phyloP scores from a whole-genome alignment of 257 asterid species.

The Leonotis leonurus region DNA sequence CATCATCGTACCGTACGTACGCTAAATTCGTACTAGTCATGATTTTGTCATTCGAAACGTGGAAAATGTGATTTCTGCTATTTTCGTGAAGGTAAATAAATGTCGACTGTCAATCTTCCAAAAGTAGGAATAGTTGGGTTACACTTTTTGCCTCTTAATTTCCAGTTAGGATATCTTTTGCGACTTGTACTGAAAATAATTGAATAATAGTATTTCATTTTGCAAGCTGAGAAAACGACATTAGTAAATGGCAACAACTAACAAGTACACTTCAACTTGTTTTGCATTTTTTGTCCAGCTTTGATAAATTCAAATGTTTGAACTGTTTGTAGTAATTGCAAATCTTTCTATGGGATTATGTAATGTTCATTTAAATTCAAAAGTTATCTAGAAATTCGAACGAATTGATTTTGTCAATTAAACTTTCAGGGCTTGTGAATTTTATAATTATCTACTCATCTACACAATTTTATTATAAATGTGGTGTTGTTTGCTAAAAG shows the following conservation, averaged over 20 bases:
- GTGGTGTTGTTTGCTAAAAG: not conserved
- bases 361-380: too few relatives aligned
- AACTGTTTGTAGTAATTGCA: too few relatives aligned
- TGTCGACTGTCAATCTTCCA: not conserved
- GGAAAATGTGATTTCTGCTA: constrained; percentile 4
- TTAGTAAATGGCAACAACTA: not conserved
- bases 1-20: constrained; percentile 7
- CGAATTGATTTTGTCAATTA: not conserved
- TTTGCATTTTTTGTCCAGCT: too few relatives aligned
- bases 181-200: too few relatives aligned
- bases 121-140: not conserved
- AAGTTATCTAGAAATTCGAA: not conserved
- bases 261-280: too few relatives aligned
- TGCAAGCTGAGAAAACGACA: not conserved
- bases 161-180: not conserved
- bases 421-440: not conserved
- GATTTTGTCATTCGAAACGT: constrained; percentile 16
- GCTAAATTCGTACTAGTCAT: not conserved
- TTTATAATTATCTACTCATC: not conserved
- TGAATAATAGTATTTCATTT: not conserved
- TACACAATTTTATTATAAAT: too few relatives aligned
- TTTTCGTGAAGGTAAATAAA: not conserved
- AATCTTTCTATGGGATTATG: too few relatives aligned
- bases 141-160: not conserved
- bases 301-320: too few relatives aligned